These are phyloP conservation scores for Solanum bulbocastanum DNA, from an alignment of 257 asterid species.

Conservation along the genomic window DNA sequence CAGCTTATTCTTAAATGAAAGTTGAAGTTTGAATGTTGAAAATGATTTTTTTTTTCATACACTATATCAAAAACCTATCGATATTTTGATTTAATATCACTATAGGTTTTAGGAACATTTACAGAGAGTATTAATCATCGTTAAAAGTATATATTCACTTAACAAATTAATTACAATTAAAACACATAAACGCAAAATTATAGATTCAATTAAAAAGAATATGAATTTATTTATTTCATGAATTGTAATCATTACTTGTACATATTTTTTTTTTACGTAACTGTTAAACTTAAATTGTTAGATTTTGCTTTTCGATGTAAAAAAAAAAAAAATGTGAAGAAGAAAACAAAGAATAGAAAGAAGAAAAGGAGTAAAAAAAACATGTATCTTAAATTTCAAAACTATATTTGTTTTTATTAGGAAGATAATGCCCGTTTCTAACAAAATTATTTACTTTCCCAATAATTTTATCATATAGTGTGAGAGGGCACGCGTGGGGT, in stretches of 20 bases:
- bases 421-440: neutral
- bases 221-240: neutral
- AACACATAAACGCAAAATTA: neutral
- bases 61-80: too few species aligned
- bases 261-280: neutral
- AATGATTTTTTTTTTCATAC: too few species aligned
- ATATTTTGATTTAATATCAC: too few species aligned
- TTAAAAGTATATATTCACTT: too few species aligned
- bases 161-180: too few species aligned
- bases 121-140: too few species aligned
- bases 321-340: neutral
- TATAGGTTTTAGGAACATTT: fast-evolving
- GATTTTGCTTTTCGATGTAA: neutral
- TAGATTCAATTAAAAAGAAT: neutral
- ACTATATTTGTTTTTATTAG: neutral
- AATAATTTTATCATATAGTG: neutral
- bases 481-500: neutral
- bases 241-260: neutral
- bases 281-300: neutral
- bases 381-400: neutral
- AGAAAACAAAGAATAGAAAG: neutral
- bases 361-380: neutral
- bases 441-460: neutral
- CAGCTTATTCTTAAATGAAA: too few species aligned
- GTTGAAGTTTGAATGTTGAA: neutral